Percentiles rank a stretch among this genome's conserved stretches.
Evolutionary conservation across 345 rosid genomes (phyloP).

Genomic region (Eucalyptus sideroxylon): DNA sequence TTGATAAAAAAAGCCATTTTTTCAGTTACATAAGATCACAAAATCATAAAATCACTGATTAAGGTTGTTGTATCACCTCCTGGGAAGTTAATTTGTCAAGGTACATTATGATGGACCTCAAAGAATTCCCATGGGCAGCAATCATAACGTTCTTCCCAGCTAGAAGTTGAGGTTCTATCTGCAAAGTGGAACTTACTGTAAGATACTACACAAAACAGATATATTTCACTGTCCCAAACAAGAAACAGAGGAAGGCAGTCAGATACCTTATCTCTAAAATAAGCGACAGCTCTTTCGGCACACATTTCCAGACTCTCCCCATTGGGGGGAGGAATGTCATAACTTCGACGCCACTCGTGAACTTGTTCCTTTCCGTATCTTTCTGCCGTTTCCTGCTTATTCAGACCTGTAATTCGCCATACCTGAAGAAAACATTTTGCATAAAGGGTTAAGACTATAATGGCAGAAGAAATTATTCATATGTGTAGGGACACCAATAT

Average conservation of each 20-base stretch:
- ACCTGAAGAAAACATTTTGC: conserved; percentile 29
- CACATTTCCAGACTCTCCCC: conserved; percentile 99
- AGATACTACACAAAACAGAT: neutral
- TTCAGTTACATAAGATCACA: neutral
- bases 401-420: conserved; percentile 96
- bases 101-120: conserved; percentile 94
- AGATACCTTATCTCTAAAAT: conserved; percentile 38
- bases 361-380: conserved; percentile 88
- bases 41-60: neutral
- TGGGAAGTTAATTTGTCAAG: conserved; percentile 92
- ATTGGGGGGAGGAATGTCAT: conserved; percentile 87
- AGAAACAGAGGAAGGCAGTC: neutral
- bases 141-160: conserved; percentile 83
- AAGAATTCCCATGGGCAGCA: conserved; percentile 94
- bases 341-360: conserved; percentile 98
- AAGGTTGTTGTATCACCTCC: conserved; percentile 39
- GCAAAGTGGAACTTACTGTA: neutral
- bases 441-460: neutral
- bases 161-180: conserved; percentile 85
- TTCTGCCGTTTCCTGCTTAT: conserved; percentile 92
- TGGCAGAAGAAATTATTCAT: neutral
- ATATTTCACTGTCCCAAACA: neutral
- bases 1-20: neutral
- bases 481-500: neutral
- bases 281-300: conserved; percentile 87